A percentile compares a stretch with the other conserved stretches of the same genome.
Evolutionary conservation across 176 grass and related monocot genomes (phyloP).

Genomic region (Rhipidocladum racemiflorum): DNA sequence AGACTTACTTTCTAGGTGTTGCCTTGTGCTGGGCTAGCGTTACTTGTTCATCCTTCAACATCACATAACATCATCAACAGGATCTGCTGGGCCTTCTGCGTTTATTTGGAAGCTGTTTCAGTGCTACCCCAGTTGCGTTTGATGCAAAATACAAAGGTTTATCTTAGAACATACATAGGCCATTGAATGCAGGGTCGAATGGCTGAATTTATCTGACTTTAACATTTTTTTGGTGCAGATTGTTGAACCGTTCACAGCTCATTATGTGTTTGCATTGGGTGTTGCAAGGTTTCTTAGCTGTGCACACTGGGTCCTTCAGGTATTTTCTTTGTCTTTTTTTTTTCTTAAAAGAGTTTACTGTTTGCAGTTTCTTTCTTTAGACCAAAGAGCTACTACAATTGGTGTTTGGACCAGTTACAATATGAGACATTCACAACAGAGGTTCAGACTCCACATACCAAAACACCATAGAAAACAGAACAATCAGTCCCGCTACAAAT

Average conservation of each 20-base stretch:
- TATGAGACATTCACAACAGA: neutral
- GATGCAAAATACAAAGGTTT: constrained; percentile 99
- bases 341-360: neutral
- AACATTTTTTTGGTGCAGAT: constrained; percentile 42
- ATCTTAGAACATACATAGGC: constrained; percentile 15
- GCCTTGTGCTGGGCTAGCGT: constrained; percentile 66
- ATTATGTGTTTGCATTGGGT: constrained; percentile 96
- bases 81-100: constrained; percentile 91
- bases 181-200: constrained; percentile 2
- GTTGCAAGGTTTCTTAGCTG: constrained; percentile 97
- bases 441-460: neutral
- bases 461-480: neutral
- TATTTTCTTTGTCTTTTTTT: constrained; percentile 29
- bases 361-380: neutral
- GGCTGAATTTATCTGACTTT: constrained; percentile 26
- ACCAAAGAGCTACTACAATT: neutral
- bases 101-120: constrained; percentile 98
- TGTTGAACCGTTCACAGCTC: constrained; percentile 96
- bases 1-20: constrained; percentile 45
- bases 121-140: constrained; percentile 86
- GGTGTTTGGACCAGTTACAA: neutral
- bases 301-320: constrained; percentile 99
- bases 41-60: constrained; percentile 83
- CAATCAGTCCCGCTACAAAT: neutral
- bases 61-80: constrained; percentile 89